Conservation (phyloP, 106 monocot genomes). For the Posidonia australis region DNA sequence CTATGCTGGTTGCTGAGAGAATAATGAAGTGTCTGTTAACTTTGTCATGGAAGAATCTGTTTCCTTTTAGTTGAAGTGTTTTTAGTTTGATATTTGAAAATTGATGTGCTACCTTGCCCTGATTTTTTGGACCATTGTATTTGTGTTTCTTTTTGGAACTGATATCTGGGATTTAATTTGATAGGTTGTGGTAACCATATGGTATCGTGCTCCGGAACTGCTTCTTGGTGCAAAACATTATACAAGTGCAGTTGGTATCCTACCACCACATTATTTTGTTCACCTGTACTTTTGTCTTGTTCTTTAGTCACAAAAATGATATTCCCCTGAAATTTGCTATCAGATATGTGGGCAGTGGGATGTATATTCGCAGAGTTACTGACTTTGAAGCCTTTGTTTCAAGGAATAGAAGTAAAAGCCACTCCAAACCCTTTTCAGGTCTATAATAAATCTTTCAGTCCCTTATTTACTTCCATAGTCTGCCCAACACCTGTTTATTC, state of each 20-base stretch:
- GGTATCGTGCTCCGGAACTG: slow-evolving; percentile 99
- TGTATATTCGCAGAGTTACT: slow-evolving; percentile 96
- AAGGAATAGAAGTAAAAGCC: slow-evolving; percentile 95
- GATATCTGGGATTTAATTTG: slow-evolving; percentile 4
- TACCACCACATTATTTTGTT: not conserved
- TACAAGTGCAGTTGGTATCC: slow-evolving; percentile 97
- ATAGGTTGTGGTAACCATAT: slow-evolving; percentile 98
- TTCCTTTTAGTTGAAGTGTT: too few species aligned
- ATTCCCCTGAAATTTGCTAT: slow-evolving; percentile 11
- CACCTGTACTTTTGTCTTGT: not conserved
- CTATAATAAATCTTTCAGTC: not conserved
- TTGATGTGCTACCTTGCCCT: not conserved
- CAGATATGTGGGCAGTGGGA: slow-evolving; percentile 99
- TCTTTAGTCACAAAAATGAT: not conserved
- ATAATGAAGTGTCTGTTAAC: too few species aligned
- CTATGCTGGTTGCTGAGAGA: too few species aligned
- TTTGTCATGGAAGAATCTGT: too few species aligned
- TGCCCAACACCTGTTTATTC: not conserved
- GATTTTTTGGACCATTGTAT: not conserved
- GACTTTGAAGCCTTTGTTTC: slow-evolving; percentile 92
- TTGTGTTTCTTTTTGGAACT: not conserved
- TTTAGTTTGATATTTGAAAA: not conserved
- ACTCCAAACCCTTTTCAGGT: slow-evolving; percentile 92
- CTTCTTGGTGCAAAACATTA: slow-evolving; percentile 96
- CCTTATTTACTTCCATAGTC: not conserved